Conservation (phyloP, 768 basidiomycete genomes). For the Boletus sp. region DNA sequence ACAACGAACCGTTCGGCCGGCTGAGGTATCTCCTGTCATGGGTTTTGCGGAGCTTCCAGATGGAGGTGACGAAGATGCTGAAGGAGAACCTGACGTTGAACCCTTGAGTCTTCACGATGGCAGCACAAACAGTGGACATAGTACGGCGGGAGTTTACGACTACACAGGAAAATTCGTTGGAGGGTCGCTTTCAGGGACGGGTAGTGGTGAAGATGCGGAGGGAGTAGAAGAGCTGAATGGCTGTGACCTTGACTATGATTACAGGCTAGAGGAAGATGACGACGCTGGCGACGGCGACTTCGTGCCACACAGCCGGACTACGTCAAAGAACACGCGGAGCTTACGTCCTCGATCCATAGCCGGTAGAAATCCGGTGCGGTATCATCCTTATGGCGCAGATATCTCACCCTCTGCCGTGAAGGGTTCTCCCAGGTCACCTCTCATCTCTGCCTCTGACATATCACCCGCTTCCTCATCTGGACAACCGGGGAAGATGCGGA, state of each 20-base stretch:
- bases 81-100: conserved; percentile 32
- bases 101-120: conserved; percentile 27
- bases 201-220: conserved; percentile 28
- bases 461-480: conserved; percentile 25
- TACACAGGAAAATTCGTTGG: conserved; percentile 18
- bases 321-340: conserved; percentile 38
- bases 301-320: conserved; percentile 28
- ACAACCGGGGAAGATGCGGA: conserved; percentile 30
- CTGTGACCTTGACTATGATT: conserved; percentile 31
- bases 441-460: conserved; percentile 29
- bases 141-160: conserved; percentile 26
- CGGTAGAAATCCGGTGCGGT: conserved; percentile 33
- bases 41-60: conserved; percentile 29
- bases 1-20: conserved; percentile 33
- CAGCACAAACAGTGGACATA: conserved; percentile 24
- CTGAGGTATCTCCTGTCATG: conserved; percentile 34
- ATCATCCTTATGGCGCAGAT: conserved; percentile 32
- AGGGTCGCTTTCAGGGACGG: conserved; percentile 25
- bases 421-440: conserved; percentile 32
- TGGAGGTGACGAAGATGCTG: conserved; percentile 36
- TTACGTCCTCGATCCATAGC: conserved; percentile 36
- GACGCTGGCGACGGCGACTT: conserved; percentile 37
- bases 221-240: conserved; percentile 21
- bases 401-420: conserved; percentile 31
- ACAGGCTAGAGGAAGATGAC: conserved; percentile 28